Base-by-base conservation (phyloP, 129 eudicot species). In the Sambucus nigra region DNA sequence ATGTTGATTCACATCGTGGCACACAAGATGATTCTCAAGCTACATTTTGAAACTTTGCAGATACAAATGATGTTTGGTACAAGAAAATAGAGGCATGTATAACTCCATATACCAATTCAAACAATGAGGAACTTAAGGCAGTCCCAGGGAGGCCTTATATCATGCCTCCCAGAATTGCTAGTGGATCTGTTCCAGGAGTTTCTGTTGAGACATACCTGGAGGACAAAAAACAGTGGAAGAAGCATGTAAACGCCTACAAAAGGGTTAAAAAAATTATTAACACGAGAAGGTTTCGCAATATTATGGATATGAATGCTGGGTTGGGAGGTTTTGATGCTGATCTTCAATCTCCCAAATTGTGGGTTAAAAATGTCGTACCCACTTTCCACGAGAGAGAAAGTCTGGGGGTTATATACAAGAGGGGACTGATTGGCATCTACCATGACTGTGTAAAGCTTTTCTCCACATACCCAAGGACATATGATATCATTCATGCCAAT, bases 281-380 rank as follows among this genome's bases (percentile, higher is more conserved):
- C 65, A 64, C 95, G 7, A 94, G n/a, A n/a, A n/a, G n/a, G n/a
- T n/a, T n/a, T n/a, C n/a, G n/a, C n/a, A n/a, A n/a, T n/a, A n/a
- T n/a, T n/a, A n/a, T n/a, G n/a, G n/a, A n/a, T n/a, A n/a, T n/a
- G n/a, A n/a, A n/a, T n/a, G n/a, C n/a, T n/a, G 94, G 99, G 54
- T 62, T 91, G 66, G 99, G 99, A 71, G 82, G 99, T 5, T 91
- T 91, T 72, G 95, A 94, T 8, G 99, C 99, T 6, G 95, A 94
- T 26, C 74, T 91, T 14, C 73, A 72, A 4, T 91, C 95, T 72
- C 81, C 86, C 13, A 86, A 91, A 57, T 35, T 79, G 69, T 91
- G 99, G 99, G 99, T 91, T 46, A 91, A 82, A 94, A 91, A 91
- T 72, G 99, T 91, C 25, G 83, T 91, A 24, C 99, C 99, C 25